phyloP scores from a whole-genome alignment of 2,329 filamentous ascomycete species.

The Calonectria ilicicola region DNA sequence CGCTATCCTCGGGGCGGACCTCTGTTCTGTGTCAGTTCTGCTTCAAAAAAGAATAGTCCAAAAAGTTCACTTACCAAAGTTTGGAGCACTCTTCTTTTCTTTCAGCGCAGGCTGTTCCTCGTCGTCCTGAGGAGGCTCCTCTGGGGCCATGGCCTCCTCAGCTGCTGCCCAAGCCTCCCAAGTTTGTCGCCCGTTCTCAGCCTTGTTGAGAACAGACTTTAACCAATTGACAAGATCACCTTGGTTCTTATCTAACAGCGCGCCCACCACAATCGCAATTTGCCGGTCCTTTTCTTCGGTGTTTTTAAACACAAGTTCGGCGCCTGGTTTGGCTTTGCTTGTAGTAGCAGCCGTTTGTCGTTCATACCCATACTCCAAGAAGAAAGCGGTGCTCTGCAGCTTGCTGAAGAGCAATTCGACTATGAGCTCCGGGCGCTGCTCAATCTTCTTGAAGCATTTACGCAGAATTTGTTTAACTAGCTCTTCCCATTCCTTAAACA shows the following conservation, averaged over 20 bases:
- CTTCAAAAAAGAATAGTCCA: not conserved
- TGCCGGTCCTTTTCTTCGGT: constrained; percentile 76
- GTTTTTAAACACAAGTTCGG: constrained; percentile 85
- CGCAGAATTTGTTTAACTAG: constrained; percentile 86
- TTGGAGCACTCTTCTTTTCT: constrained; percentile 45
- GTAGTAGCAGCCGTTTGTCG: constrained; percentile 78
- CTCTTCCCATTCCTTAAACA: constrained; percentile 92
- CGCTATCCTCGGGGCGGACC: constrained; percentile 73
- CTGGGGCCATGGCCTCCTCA: constrained; percentile 67
- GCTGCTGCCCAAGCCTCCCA: constrained; percentile 88
- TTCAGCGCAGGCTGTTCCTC: constrained; percentile 42
- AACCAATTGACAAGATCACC: constrained; percentile 84
- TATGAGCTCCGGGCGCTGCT: constrained; percentile 85
- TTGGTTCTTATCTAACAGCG: constrained; percentile 84
- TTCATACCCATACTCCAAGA: constrained; percentile 91
- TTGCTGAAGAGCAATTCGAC: constrained; percentile 97
- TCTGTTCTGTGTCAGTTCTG: constrained; percentile 55
- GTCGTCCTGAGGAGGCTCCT: constrained; percentile 44
- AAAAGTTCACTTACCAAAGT: constrained; percentile 46
- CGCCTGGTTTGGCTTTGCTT: constrained; percentile 74
- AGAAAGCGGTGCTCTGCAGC: constrained; percentile 83
- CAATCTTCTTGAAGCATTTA: constrained; percentile 84
- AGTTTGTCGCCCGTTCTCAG: constrained; percentile 77
- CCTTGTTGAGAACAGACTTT: constrained; percentile 75
- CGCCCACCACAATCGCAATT: constrained; percentile 83